phyloP scores from a whole-genome alignment of 202 grass and related monocot species.

The Brachypodium distachyon region DNA sequence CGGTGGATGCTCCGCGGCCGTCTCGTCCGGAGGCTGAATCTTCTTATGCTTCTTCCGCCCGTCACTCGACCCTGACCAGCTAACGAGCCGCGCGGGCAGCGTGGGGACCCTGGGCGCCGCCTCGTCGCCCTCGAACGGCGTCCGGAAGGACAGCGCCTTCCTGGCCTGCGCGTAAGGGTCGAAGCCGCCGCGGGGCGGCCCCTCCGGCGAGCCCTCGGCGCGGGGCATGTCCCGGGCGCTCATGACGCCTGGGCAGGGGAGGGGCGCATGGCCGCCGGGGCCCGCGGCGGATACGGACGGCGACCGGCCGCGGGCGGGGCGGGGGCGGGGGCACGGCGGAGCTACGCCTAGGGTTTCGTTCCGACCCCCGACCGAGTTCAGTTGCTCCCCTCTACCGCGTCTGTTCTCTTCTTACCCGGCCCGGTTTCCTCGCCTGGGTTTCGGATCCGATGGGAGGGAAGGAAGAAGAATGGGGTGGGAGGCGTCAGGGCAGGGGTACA shows the following conservation, averaged over 20 bases:
- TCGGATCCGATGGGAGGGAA: conserved; percentile 52
- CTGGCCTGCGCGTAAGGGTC: conserved; percentile 60
- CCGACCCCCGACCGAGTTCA: conserved; percentile 15
- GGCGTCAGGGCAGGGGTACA: conserved; percentile 18
- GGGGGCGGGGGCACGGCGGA: neutral
- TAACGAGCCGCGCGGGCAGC: conserved; percentile 61
- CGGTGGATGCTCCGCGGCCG: conserved; percentile 32
- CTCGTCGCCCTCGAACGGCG: conserved; percentile 79
- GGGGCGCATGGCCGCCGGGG: conserved; percentile 30
- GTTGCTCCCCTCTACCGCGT: conserved; percentile 17
- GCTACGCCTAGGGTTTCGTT: conserved; percentile 97
- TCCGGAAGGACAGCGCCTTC: conserved; percentile 68
- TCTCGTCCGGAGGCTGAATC: conserved; percentile 32
- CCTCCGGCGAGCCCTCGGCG: conserved; percentile 33
- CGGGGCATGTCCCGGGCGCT: conserved; percentile 44
- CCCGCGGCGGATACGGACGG: conserved; percentile 9
- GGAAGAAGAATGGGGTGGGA: neutral
- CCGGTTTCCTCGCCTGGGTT: conserved; percentile 45
- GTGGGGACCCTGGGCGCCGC: conserved; percentile 54
- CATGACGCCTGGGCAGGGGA: conserved; percentile 32
- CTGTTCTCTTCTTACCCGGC: conserved; percentile 14
- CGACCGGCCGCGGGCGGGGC: conserved; percentile 14
- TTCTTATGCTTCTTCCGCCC: conserved; percentile 72
- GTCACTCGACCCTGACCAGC: conserved; percentile 44
- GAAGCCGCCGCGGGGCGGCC: neutral